A percentile compares a stretch with the other conserved stretches of the same genome.
Evolutionary conservation across 1,139 yeast genomes (phyloP).

Genomic region (Petasospora fabianii): DNA sequence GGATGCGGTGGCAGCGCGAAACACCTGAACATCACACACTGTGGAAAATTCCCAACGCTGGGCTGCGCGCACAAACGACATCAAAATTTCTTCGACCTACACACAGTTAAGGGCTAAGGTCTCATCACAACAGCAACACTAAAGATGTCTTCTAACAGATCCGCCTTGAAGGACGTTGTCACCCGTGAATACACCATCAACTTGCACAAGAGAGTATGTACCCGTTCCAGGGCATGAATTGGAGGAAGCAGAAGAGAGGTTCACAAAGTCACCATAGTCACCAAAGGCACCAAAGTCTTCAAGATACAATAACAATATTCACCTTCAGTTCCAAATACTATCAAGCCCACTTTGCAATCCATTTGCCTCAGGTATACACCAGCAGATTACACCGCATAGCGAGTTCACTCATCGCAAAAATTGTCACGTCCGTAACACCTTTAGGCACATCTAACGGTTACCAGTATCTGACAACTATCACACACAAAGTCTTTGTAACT

Average conservation of each 20-base stretch:
- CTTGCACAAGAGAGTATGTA: slow-evolving; percentile 97
- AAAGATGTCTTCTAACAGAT: slow-evolving; percentile 44
- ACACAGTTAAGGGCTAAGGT: slow-evolving; percentile 2
- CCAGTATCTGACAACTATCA: too few species aligned
- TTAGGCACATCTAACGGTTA: too few species aligned
- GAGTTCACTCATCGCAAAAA: too few species aligned
- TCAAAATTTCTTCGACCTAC: slow-evolving; percentile 15
- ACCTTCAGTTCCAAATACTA: too few species aligned
- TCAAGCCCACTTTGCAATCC: too few species aligned
- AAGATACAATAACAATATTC: too few species aligned
- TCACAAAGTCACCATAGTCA: background rate
- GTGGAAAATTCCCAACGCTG: slow-evolving; percentile 8
- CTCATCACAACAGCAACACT: slow-evolving; percentile 8
- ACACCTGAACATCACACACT: slow-evolving; percentile 13
- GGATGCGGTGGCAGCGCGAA: slow-evolving; percentile 10
- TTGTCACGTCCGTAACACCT: too few species aligned
- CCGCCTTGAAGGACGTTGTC: slow-evolving; percentile 99
- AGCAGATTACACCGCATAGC: too few species aligned
- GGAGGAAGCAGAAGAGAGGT: background rate
- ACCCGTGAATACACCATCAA: slow-evolving; percentile 99
- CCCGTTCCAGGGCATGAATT: slow-evolving; percentile 1
- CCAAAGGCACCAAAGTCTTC: too few species aligned
- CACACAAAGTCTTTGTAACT: too few species aligned
- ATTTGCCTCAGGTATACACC: too few species aligned
- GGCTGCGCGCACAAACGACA: slow-evolving; percentile 9